Conservation (phyloP, 208 protist species). For the Acanthamoeba divionensis region DNA sequence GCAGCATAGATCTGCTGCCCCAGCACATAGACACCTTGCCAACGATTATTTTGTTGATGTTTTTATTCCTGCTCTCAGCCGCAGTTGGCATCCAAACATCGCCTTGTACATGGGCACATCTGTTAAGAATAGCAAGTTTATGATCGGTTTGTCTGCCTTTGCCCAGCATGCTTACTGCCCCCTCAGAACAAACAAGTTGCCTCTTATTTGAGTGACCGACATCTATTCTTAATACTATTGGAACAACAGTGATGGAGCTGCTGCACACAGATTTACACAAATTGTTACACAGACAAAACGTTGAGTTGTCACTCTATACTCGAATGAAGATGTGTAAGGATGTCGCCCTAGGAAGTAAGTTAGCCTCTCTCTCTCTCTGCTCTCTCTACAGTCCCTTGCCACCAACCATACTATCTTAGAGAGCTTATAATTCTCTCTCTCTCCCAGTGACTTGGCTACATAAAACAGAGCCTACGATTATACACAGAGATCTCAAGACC, state of each 20-base stretch:
- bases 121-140: background rate
- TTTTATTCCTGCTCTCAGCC: background rate
- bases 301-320: conserved; percentile 11
- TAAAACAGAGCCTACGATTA: conserved; percentile 7
- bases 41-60: background rate
- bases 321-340: conserved; percentile 55
- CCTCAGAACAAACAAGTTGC: background rate
- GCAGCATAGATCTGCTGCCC: too few relatives aligned
- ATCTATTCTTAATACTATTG: background rate
- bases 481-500: background rate
- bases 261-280: conserved; percentile 31
- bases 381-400: background rate
- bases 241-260: conserved; percentile 43
- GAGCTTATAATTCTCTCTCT: background rate
- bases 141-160: background rate
- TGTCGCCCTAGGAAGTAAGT: conserved; percentile 29
- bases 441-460: conserved; percentile 33
- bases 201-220: background rate
- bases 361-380: background rate
- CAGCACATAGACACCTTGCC: too few relatives aligned
- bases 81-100: conserved; percentile 45
- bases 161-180: background rate
- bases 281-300: background rate
- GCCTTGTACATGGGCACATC: conserved; percentile 41
- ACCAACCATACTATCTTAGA: background rate